Base-by-base conservation (phyloP, 164 flowering plant species). In the Magnolia sinica region DNA sequence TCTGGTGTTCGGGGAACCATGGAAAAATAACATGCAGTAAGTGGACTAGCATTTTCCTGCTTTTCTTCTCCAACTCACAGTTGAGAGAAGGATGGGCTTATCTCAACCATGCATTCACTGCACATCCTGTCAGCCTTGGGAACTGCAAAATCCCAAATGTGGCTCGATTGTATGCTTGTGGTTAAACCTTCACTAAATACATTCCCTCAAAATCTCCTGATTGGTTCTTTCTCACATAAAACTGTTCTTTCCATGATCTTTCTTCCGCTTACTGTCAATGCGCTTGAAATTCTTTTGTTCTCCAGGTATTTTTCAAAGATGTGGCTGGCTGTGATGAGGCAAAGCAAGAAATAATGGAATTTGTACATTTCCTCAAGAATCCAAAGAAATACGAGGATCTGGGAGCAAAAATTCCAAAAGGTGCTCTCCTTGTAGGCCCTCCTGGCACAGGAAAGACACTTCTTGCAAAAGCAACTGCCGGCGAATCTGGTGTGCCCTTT, bases 271-370 rank as follows among this genome's bases (percentile, higher is more conserved):
- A n/a, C 8, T 52, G 24, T 19, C 29, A 73, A 3, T 55, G 19
- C 10, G 14, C 14, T 55, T 55, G 61, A 55, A 72, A 65, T 67
- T 4, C 22, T 50, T 71, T 49, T 24, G 7, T 18, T 67, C 18
- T 75, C 64, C 83, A 94, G 98, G 81, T 92, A 23, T 91, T 61
- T 84, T 94, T 94, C 77, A 91, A 89, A 81, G 97, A 94, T 89
- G 97, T 95, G 65, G 97, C 95, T 87, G 97, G 97, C 29, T 91
- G 94, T 86, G 98, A 95, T 83, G 97, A 95, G 78, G 98, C 98
- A 75, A 95, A 95, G 83, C 94, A 89, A 82, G 98, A 95, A 83
- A 90, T 95, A 68, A 92, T 93, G 98, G 98, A 95, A 79, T 91
- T 95, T 83, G 98, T 95, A 65, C 98, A 93, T 81, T 93, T 92